phyloP scores from a whole-genome alignment of 129 eudicot species.

The Lactuca sativa region DNA sequence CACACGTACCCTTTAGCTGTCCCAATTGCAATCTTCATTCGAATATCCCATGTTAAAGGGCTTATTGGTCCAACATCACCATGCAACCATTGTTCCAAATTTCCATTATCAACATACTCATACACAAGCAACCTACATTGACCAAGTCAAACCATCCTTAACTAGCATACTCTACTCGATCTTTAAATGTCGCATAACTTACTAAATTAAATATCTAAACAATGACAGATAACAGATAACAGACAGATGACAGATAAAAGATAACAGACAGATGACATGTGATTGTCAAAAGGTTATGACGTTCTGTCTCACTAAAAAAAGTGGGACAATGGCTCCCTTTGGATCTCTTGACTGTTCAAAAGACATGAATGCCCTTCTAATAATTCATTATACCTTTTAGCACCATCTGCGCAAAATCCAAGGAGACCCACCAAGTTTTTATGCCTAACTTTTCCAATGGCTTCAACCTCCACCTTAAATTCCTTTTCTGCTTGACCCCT shows the following conservation, averaged over 20 bases:
- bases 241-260: no score
- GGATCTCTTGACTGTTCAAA: no score
- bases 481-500: conserved; percentile 99
- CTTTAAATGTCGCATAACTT: neutral
- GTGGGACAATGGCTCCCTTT: no score
- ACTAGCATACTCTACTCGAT: no score
- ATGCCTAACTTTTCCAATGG: conserved; percentile 98
- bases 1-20: conserved; percentile 74
- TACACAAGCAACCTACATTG: conserved; percentile 81
- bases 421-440: conserved; percentile 90
- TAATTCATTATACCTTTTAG: conserved; percentile 53
- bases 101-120: conserved; percentile 91
- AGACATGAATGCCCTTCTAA: neutral
- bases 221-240: no score
- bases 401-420: conserved; percentile 90
- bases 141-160: no score
- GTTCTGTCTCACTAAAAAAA: no score
- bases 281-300: no score
- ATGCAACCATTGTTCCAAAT: conserved; percentile 97
- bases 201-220: neutral
- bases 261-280: no score
- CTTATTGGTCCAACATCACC: conserved; percentile 88
- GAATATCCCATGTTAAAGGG: conserved; percentile 81
- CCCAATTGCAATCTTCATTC: conserved; percentile 77
- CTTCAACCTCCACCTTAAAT: conserved; percentile 98